Conservation (phyloP, 1,139 yeast genomes). For the Sugiyamaella japonica region DNA sequence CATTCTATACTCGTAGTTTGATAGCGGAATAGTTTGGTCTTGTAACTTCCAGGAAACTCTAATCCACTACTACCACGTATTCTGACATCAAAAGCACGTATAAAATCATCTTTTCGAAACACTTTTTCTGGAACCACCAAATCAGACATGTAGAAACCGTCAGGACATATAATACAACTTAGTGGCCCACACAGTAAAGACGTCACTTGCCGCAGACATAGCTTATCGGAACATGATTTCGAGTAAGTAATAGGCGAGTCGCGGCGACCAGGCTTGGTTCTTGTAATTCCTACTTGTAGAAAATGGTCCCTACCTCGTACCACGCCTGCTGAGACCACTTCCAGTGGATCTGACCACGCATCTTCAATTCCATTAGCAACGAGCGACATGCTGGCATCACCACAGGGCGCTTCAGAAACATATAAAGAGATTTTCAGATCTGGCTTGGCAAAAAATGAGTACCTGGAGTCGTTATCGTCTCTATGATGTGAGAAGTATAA, state of each 20-base stretch:
- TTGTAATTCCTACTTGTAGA: conserved; percentile 57
- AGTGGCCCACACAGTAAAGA: conserved; percentile 60
- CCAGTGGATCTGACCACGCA: conserved; percentile 31
- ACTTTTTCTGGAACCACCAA: conserved; percentile 53
- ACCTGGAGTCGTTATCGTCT: not conserved
- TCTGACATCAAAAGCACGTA: conserved; percentile 42
- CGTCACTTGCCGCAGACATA: conserved; percentile 60
- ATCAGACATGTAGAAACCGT: conserved; percentile 50
- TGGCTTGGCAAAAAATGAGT: conserved; percentile 39
- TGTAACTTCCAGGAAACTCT: conserved; percentile 1
- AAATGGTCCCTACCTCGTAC: conserved; percentile 70
- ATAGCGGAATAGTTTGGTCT: conserved; percentile 18
- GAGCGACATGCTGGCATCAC: conserved; percentile 73
- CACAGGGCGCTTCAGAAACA: conserved; percentile 86
- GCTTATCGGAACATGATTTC: conserved; percentile 86
- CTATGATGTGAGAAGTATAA: not conserved
- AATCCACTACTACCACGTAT: not conserved
- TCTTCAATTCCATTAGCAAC: conserved; percentile 32
- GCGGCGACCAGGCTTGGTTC: conserved; percentile 89
- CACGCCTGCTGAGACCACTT: conserved; percentile 24
- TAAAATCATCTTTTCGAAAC: conserved; percentile 42
- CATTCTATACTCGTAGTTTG: conserved; percentile 23
- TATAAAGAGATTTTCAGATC: conserved; percentile 55
- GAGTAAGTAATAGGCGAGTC: conserved; percentile 72
- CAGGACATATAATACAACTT: conserved; percentile 44